Percentiles rank a stretch among this genome's conserved stretches.
Evolutionary conservation across 371 early-diverging fungal genomes (phyloP).

Genomic region (Neoconidiobolus thromboides): DNA sequence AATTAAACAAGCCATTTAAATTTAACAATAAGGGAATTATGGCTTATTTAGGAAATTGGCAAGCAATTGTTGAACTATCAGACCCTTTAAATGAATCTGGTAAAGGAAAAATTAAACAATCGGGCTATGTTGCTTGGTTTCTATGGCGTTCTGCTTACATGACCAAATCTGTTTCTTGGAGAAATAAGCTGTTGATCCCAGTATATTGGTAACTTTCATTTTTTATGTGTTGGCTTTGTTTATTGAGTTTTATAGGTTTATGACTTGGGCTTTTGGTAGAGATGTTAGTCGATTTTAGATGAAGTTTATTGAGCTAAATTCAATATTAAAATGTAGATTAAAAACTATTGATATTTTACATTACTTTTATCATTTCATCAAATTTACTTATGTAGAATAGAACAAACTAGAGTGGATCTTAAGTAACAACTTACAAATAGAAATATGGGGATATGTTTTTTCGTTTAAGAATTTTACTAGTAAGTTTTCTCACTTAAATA

Average conservation of each 20-base stretch:
- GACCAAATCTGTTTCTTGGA: conserved; percentile 42
- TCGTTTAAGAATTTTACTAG: no score
- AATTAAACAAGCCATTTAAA: conserved; percentile 17
- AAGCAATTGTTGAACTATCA: conserved; percentile 8
- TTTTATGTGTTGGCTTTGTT: background rate
- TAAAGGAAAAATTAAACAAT: conserved; percentile 20
- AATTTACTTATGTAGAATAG: no score
- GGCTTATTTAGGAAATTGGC: conserved; percentile 29
- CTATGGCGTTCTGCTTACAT: conserved; percentile 67
- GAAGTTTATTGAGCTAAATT: no score
- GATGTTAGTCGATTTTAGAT: conserved; percentile 13
- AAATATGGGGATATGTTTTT: no score
- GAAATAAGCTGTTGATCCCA: conserved; percentile 54
- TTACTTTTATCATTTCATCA: no score
- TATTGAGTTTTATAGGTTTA: conserved; percentile 6
- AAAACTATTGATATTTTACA: no score
- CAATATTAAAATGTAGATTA: no score
- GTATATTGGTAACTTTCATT: conserved; percentile 31
- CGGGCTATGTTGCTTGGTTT: conserved; percentile 36
- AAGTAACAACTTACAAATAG: no score
- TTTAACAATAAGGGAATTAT: conserved; percentile 28
- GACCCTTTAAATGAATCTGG: conserved; percentile 10
- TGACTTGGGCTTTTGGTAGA: conserved; percentile 10
- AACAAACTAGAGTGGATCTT: no score
- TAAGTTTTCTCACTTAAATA: no score